Base-by-base conservation (phyloP, 345 rosid genomes). In the Laguncularia racemosa region DNA sequence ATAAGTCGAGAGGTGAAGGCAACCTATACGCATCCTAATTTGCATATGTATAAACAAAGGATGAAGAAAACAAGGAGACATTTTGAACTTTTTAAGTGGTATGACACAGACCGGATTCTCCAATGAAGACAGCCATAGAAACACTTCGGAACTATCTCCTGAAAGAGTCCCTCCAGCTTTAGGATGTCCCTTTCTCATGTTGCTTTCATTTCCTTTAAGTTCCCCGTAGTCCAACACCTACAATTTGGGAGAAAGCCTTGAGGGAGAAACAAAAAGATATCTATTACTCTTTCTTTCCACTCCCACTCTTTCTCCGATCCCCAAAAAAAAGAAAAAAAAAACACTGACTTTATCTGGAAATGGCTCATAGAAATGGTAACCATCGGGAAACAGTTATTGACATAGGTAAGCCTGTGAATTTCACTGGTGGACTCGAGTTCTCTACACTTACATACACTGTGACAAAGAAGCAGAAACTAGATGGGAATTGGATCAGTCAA, bases 361-460 rank as follows among this genome's bases (percentile, higher is more conserved):
- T 77, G 85, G 66, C 73, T 50, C 60, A 44, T 10, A 65, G 20
- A 47, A 63, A 57, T 43, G 59, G 68, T 1, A 63, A 56, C 55
- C 71, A 14, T 47, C 64, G 28, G 0, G 78, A 75, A 16, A 40
- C 78, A 1, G 71, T 79, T 57, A 76, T 84, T 13, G 74, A 76
- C 59, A 60, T 81, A 16, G 71, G 63, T 23, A 77, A 53, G 69
- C 74, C 72, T 0, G 48, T 57, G 50, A 71, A 52, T 38, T 73
- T 76, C 63, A 71, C 70, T 0, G 82, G 88, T 1, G 91, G 91
- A 50, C 76, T 84, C 0, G 84, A 78, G 72, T 81, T 72, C 67
- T 56, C 55, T 14, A 58, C 28, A 63, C 80, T 84, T 15, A 81
- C 88, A 3, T 81, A 84, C 65, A 76, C 88, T 0, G 84, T 84